phyloP scores from a whole-genome alignment of 2,329 filamentous ascomycete genomes.

The Clathrospora elynae region DNA sequence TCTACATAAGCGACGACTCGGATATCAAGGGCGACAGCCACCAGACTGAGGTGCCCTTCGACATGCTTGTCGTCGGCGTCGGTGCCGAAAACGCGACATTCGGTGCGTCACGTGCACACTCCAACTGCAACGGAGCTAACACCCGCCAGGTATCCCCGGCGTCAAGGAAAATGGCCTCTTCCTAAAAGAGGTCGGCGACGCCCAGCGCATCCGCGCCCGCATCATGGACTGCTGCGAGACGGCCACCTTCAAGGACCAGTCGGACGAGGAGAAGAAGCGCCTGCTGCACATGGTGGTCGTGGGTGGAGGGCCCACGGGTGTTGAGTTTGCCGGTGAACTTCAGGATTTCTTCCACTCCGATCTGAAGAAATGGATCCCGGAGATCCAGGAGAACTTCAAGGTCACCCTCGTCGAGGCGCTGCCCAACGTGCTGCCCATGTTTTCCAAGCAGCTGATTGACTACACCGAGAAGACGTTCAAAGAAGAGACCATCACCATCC shows the following conservation, averaged over 20 bases:
- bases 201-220: conserved; percentile 93
- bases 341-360: conserved; percentile 99
- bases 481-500: conserved; percentile 96
- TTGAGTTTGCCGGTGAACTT: conserved; percentile 97
- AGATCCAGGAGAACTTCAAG: conserved; percentile 93
- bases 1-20: conserved; percentile 89
- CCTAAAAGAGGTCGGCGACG: conserved; percentile 96
- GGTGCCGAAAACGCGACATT: conserved; percentile 99
- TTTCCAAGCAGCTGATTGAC: conserved; percentile 98
- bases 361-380: conserved; percentile 96
- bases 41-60: conserved; percentile 90
- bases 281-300: conserved; percentile 94
- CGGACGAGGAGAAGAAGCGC: conserved; percentile 83
- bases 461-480: conserved; percentile 99
- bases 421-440: conserved; percentile 94
- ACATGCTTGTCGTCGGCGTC: conserved; percentile 97
- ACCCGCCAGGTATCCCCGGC: conserved; percentile 73
- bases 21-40: conserved; percentile 84
- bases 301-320: conserved; percentile 89
- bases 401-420: conserved; percentile 97
- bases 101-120: conserved; percentile 57
- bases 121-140: conserved; percentile 21
- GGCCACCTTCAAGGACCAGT: conserved; percentile 96
- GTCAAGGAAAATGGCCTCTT: conserved; percentile 96
- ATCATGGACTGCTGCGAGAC: conserved; percentile 99